These are phyloP conservation scores for Ichthyophthirius multifiliis DNA, from an alignment of 169 alveolate genomes.

Conservation along the genomic window DNA sequence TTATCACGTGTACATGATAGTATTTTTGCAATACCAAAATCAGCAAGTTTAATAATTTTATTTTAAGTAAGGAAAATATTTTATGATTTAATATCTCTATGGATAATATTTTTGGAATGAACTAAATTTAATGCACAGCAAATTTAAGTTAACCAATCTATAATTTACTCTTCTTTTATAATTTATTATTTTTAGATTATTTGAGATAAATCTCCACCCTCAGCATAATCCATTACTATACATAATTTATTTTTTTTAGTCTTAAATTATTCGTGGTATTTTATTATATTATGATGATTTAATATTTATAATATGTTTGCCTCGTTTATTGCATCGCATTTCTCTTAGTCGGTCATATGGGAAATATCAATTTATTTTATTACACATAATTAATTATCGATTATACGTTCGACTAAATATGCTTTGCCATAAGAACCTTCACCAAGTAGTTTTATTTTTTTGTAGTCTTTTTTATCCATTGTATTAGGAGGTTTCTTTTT, in stretches of 20 bases:
- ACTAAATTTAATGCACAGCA: conserved; percentile 66
- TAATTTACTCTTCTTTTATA: neutral
- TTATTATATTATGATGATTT: conserved; percentile 77
- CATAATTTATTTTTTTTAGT: conserved; percentile 69
- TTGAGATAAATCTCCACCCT: conserved; percentile 33
- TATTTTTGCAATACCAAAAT: conserved; percentile 78
- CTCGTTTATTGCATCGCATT: conserved; percentile 61
- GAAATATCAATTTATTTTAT: conserved; percentile 70
- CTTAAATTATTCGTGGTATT: conserved; percentile 67
- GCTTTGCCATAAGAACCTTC: conserved; percentile 79
- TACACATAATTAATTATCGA: conserved; percentile 58
- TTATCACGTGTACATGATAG: conserved; percentile 36
- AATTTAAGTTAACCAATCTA: conserved; percentile 30
- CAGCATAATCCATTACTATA: conserved; percentile 82
- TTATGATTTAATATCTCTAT: conserved; percentile 80
- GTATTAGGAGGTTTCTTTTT: too few species aligned
- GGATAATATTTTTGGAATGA: conserved; percentile 63
- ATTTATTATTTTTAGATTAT: neutral
- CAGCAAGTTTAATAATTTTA: conserved; percentile 74
- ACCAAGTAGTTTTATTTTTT: conserved; percentile 73
- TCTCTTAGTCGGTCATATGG: conserved; percentile 62
- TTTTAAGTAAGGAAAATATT: conserved; percentile 71
- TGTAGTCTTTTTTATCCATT: too few species aligned
- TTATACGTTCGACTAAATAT: conserved; percentile 44
- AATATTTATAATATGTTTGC: conserved; percentile 60